These are phyloP conservation scores for Celoporthe dispersa DNA, from an alignment of 2,329 filamentous ascomycete genomes.

Conservation along the genomic window DNA sequence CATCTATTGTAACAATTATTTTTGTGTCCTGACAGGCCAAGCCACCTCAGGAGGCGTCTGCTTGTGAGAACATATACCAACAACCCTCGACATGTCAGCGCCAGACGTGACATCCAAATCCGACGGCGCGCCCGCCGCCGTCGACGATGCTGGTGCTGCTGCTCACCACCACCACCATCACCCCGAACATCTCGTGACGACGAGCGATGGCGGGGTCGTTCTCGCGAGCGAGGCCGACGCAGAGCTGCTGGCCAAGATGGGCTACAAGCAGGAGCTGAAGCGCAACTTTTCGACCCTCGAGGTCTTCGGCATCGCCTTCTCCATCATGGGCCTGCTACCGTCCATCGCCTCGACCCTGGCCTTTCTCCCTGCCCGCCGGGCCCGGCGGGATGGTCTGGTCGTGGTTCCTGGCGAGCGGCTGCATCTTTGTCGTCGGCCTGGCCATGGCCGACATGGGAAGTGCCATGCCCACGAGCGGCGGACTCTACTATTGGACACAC, in stretches of 20 bases:
- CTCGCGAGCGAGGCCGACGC: slow-evolving; percentile 32
- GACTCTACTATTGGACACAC: slow-evolving; percentile 48
- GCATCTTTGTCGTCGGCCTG: slow-evolving; percentile 63
- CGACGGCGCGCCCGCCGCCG: slow-evolving; percentile 10
- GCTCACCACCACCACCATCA: slow-evolving; percentile 27
- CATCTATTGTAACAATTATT: not conserved
- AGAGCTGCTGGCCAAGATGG: slow-evolving; percentile 30
- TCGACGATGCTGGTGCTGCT: not conserved
- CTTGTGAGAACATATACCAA: not conserved
- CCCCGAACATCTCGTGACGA: slow-evolving; percentile 25
- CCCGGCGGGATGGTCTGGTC: slow-evolving; percentile 67
- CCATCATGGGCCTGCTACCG: slow-evolving; percentile 64
- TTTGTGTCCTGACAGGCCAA: not conserved
- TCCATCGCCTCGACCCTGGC: slow-evolving; percentile 63
- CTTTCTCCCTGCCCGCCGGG: slow-evolving; percentile 64
- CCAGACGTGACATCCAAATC: slow-evolving; percentile 16
- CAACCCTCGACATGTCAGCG: slow-evolving; percentile 21
- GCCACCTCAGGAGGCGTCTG: not conserved
- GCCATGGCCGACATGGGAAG: slow-evolving; percentile 60
- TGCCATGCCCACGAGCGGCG: slow-evolving; percentile 63
- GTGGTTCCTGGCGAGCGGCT: slow-evolving; percentile 61
- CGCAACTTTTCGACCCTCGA: slow-evolving; percentile 66
- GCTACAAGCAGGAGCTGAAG: slow-evolving; percentile 60
- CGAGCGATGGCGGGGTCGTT: slow-evolving; percentile 31
- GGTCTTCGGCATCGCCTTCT: slow-evolving; percentile 63